A percentile compares a stretch with the other conserved stretches of the same genome.
phyloP scores from a whole-genome alignment of 805 yeast species.

The Candida peoriensis region DNA sequence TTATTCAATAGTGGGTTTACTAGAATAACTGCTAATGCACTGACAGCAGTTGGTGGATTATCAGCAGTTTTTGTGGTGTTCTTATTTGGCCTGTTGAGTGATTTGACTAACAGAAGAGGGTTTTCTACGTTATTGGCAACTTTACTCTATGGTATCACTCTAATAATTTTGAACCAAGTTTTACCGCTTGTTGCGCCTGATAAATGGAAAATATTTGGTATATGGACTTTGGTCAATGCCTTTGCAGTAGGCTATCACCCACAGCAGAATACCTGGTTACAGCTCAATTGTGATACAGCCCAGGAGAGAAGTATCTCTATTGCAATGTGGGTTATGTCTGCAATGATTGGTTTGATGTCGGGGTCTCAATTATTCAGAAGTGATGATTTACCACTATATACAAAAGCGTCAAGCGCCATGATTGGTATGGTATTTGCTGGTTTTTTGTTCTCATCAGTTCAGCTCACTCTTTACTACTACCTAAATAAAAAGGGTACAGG shows the following conservation, averaged over 20 bases:
- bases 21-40: constrained; percentile 4
- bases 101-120: constrained; percentile 1
- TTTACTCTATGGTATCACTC: constrained; percentile 1
- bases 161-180: constrained; percentile 1
- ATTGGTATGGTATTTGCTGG: constrained; percentile 6
- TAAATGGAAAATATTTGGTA: constrained; percentile 1
- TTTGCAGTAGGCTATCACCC: constrained; percentile 7
- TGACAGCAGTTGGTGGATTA: constrained; percentile 4
- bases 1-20: constrained; percentile 1
- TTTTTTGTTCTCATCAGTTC: not conserved
- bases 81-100: constrained; percentile 1
- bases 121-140: not conserved
- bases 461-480: too few relatives aligned
- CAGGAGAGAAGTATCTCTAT: constrained; percentile 5
- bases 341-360: constrained; percentile 5
- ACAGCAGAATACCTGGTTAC: constrained; percentile 4
- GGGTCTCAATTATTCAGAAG: constrained; percentile 4
- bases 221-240: constrained; percentile 1
- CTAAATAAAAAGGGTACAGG: too few relatives aligned
- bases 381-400: constrained; percentile 2
- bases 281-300: constrained; percentile 2
- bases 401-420: constrained; percentile 3
- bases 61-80: constrained; percentile 1
- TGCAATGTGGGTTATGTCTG: constrained; percentile 5
- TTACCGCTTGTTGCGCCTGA: not conserved